Evolutionary conservation across 345 rosid species (phyloP).

Genomic region (Raphanus raphanistrum): DNA sequence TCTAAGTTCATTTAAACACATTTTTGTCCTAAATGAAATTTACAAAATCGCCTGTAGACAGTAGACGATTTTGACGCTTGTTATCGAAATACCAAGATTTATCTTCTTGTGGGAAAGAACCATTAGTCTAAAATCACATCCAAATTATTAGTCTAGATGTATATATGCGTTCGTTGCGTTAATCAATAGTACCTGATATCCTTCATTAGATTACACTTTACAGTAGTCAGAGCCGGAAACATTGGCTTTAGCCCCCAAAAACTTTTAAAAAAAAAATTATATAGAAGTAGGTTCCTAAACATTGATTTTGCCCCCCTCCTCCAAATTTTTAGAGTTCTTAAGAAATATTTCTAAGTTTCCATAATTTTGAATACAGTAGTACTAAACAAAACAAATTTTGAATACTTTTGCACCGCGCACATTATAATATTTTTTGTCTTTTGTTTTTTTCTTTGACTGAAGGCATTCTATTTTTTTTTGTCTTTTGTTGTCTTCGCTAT

Average conservation of each 20-base stretch:
- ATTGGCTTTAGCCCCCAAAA: too few relatives aligned
- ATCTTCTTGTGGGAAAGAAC: not conserved
- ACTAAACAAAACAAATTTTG: not conserved
- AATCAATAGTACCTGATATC: not conserved
- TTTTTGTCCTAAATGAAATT: not conserved
- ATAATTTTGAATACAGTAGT: too few relatives aligned
- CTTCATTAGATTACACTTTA: not conserved
- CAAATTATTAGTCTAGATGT: not conserved
- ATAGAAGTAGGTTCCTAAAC: too few relatives aligned
- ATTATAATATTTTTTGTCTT: not conserved
- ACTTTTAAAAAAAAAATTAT: too few relatives aligned
- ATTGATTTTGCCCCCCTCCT: too few relatives aligned
- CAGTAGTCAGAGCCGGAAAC: too few relatives aligned
- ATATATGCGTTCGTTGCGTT: not conserved
- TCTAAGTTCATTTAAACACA: not conserved
- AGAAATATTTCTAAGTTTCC: too few relatives aligned
- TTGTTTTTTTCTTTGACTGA: too few relatives aligned
- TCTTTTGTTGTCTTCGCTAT: not conserved
- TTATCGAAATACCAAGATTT: not conserved
- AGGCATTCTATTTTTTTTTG: too few relatives aligned
- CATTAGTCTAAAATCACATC: not conserved
- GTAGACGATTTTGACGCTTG: not conserved
- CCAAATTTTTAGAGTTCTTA: too few relatives aligned
- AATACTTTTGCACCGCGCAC: not conserved
- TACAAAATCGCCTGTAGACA: not conserved